These are phyloP conservation scores for Botrytis porri DNA, from an alignment of 2,329 filamentous ascomycete species.

Conservation along the genomic window DNA sequence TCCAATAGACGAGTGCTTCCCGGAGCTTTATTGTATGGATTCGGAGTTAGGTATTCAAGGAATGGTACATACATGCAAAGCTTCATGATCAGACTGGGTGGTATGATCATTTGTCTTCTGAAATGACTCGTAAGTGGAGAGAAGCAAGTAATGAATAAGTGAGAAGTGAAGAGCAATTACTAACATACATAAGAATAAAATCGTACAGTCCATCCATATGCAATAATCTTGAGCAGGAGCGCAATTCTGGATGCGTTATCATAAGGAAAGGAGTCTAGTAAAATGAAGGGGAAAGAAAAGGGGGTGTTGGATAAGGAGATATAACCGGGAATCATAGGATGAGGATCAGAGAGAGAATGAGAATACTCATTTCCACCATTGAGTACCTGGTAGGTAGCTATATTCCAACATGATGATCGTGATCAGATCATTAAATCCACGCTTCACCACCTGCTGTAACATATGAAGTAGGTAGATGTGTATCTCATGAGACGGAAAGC, in stretches of 20 bases:
- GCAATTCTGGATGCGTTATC: too few relatives aligned
- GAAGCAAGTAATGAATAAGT: background rate
- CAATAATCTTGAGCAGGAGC: too few relatives aligned
- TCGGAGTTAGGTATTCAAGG: background rate
- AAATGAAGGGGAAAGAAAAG: too few relatives aligned
- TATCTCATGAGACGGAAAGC: background rate
- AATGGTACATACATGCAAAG: too few relatives aligned
- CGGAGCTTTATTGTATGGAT: background rate
- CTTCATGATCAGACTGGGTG: too few relatives aligned
- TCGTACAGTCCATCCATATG: too few relatives aligned
- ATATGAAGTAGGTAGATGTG: background rate
- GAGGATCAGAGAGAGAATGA: too few relatives aligned
- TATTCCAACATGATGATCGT: background rate
- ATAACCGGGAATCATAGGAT: too few relatives aligned
- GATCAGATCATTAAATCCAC: background rate
- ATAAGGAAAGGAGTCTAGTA: too few relatives aligned
- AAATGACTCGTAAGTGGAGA: background rate
- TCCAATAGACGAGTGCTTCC: background rate
- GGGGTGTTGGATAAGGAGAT: too few relatives aligned
- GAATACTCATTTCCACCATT: background rate
- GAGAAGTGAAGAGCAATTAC: too few relatives aligned
- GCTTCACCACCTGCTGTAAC: background rate
- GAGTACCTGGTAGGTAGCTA: background rate
- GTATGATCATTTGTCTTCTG: background rate
- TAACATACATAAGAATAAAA: too few relatives aligned